phyloP scores from a whole-genome alignment of 495 filamentous ascomycete species.

The Penicillium salamii region DNA sequence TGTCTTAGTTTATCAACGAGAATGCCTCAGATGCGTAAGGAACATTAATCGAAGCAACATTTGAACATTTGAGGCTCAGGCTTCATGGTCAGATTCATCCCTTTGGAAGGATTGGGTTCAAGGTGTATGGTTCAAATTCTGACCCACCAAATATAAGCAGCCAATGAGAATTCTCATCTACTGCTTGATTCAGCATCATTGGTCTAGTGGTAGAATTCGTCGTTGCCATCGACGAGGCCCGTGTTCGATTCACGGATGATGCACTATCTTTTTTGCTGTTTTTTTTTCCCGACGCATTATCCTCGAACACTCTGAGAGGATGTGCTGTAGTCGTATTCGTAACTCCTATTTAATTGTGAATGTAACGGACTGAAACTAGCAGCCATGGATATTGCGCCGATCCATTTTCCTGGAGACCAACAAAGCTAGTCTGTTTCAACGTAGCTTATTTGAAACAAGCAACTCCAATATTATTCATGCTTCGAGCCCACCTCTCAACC shows the following conservation, averaged over 20 bases:
- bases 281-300: background rate
- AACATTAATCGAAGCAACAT: too few species aligned
- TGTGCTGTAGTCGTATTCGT: too few species aligned
- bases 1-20: background rate
- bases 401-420: background rate
- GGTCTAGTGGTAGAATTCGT: constrained; percentile 61
- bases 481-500: background rate
- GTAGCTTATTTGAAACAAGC: background rate
- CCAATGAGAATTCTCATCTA: too few species aligned
- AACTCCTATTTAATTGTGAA: too few species aligned
- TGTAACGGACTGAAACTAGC: background rate
- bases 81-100: too few species aligned
- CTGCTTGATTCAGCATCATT: constrained; percentile 40
- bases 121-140: too few species aligned
- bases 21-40: too few species aligned
- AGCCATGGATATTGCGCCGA: background rate
- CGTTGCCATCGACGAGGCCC: constrained; percentile 59
- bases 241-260: constrained; percentile 59
- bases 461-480: background rate
- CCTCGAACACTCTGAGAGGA: too few species aligned
- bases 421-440: background rate
- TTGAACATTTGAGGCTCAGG: too few species aligned
- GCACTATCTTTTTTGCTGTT: constrained; percentile 28
- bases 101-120: too few species aligned
- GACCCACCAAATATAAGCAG: too few species aligned